Evolutionary conservation across 495 filamentous ascomycete species (phyloP).

Genomic region (Podospora comata): DNA sequence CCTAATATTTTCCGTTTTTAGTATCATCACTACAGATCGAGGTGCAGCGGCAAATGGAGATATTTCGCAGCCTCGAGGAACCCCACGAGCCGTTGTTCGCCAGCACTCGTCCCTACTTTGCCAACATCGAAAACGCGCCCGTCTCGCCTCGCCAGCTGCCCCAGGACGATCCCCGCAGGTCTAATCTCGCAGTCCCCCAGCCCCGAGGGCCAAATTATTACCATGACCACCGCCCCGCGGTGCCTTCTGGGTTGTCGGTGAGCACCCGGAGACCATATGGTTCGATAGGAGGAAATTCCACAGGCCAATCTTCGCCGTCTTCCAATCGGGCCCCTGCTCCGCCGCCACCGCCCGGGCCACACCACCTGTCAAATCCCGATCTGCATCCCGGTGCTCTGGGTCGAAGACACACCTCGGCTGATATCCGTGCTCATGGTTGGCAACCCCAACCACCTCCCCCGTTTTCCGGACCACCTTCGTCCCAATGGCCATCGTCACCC

Average conservation of each 20-base stretch:
- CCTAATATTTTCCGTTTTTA: conserved; percentile 40
- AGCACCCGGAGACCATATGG: conserved; percentile 76
- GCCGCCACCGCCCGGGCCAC: conserved; percentile 63
- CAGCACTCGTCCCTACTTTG: conserved; percentile 72
- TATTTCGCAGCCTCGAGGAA: conserved; percentile 64
- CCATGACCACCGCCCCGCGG: conserved; percentile 70
- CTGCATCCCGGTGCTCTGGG: conserved; percentile 74
- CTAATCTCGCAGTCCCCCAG: conserved; percentile 51
- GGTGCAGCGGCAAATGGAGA: conserved; percentile 78
- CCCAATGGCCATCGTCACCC: conserved; percentile 85
- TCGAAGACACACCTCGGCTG: conserved; percentile 90
- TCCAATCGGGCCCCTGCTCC: conserved; percentile 68
- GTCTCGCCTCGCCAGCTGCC: conserved; percentile 89
- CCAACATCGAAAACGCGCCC: conserved; percentile 73
- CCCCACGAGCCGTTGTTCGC: conserved; percentile 72
- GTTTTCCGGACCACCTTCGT: conserved; percentile 64
- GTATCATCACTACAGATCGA: conserved; percentile 79
- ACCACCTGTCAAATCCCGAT: conserved; percentile 71
- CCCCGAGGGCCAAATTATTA: conserved; percentile 50
- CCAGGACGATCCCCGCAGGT: conserved; percentile 77
- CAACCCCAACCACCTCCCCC: conserved; percentile 71
- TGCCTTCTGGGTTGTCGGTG: conserved; percentile 72
- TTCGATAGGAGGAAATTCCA: conserved; percentile 59
- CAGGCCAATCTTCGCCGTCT: conserved; percentile 64
- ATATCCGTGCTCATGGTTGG: conserved; percentile 91